A percentile compares a stretch with the other conserved stretches of the same genome.
These are phyloP conservation scores for Aspergillus texensis DNA, from an alignment of 2,329 filamentous ascomycete species.

Conservation along the genomic window DNA sequence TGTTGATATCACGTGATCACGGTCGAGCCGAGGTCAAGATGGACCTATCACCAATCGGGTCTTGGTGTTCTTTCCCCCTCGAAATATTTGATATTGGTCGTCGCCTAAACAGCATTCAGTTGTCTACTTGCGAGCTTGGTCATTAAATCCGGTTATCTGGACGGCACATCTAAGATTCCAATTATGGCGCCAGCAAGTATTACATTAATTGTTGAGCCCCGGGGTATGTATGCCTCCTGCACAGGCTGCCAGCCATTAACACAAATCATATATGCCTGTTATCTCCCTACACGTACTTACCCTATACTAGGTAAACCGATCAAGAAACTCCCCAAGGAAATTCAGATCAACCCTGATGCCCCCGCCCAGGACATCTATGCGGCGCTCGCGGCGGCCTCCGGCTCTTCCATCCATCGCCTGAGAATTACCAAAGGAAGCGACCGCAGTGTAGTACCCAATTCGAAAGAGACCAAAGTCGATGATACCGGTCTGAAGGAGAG, in stretches of 20 bases:
- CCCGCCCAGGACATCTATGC: constrained; percentile 60
- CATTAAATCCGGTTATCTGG: background rate
- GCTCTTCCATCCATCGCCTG: constrained; percentile 61
- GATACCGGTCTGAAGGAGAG: constrained; percentile 61
- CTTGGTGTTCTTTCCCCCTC: background rate
- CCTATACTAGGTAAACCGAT: constrained; percentile 58
- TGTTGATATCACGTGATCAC: constrained; percentile 2
- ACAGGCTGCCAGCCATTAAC: background rate
- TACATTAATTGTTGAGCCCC: constrained; percentile 43
- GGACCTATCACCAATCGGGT: background rate
- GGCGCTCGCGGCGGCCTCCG: constrained; percentile 56
- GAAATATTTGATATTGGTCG: background rate
- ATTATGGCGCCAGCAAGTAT: constrained; percentile 41
- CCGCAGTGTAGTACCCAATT: constrained; percentile 60
- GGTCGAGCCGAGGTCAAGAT: background rate
- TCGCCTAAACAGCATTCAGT: background rate
- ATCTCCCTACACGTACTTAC: constrained; percentile 6
- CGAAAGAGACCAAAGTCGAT: constrained; percentile 53
- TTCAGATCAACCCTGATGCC: constrained; percentile 55
- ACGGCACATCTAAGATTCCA: background rate
- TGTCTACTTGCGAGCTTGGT: background rate
- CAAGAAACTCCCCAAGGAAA: constrained; percentile 59
- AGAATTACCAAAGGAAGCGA: constrained; percentile 67
- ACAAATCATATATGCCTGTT: background rate
- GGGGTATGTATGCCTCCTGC: constrained; percentile 43